A percentile compares a stretch with the other conserved stretches of the same genome.
Evolutionary conservation across 2,329 filamentous ascomycete genomes (phyloP).

Genomic region (Calonectria ilicicola): DNA sequence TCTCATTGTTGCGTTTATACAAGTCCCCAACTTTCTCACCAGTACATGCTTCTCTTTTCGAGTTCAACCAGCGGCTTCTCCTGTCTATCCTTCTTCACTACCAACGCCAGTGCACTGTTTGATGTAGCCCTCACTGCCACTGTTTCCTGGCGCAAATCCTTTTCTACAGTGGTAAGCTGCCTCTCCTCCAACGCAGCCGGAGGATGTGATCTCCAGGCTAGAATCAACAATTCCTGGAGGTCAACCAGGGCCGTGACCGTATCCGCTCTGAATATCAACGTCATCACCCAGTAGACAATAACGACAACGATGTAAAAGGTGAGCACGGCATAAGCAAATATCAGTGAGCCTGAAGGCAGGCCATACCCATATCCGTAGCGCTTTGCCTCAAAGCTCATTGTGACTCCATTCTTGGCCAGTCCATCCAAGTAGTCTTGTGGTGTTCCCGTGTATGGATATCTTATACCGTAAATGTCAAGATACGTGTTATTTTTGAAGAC

Average conservation of each 20-base stretch:
- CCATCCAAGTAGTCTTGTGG: not conserved
- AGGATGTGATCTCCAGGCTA: not conserved
- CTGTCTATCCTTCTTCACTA: not conserved
- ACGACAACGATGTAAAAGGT: not conserved
- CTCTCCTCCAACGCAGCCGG: not conserved
- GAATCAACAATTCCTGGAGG: not conserved
- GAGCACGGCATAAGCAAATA: not conserved
- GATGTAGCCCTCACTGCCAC: not conserved
- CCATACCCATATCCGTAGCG: not conserved
- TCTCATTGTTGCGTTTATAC: not conserved
- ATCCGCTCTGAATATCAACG: not conserved
- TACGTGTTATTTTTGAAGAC: not conserved
- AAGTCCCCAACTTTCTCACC: not conserved
- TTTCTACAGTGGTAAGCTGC: not conserved
- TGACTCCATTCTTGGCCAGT: not conserved
- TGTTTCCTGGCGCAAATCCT: not conserved
- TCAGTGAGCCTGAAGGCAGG: not conserved
- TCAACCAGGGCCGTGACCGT: not conserved
- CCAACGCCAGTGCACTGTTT: not conserved
- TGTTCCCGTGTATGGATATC: not conserved
- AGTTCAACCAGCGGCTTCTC: not conserved
- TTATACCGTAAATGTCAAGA: too few species aligned
- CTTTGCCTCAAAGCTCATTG: not conserved
- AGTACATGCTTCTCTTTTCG: not conserved
- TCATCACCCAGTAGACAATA: not conserved